Evolutionary conservation across 2,329 filamentous ascomycete genomes (phyloP).

Genomic region (Stagonosporopsis cucurbitacearum): DNA sequence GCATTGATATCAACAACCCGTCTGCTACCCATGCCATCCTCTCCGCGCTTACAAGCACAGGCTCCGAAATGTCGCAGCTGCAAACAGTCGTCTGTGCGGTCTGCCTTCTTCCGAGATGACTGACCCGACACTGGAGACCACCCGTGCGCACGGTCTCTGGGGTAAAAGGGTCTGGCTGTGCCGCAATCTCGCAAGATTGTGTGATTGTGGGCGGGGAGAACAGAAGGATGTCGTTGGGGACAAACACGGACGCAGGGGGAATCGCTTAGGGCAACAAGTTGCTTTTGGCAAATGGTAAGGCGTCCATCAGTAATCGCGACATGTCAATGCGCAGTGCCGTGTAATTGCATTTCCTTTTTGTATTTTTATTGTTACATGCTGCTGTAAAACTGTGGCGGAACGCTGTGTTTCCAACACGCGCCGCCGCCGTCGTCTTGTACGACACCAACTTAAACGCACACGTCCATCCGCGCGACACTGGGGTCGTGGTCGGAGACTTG

Average conservation of each 20-base stretch:
- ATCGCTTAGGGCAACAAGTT: not conserved
- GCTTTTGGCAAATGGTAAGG: conserved; percentile 3
- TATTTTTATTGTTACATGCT: conserved; percentile 1
- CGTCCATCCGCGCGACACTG: conserved; percentile 66
- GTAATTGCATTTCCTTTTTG: not conserved
- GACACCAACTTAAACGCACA: conserved; percentile 55
- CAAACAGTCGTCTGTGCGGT: not conserved
- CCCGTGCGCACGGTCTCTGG: conserved; percentile 12
- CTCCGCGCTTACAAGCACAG: conserved; percentile 11
- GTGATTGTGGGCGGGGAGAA: not conserved
- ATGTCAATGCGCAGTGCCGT: not conserved
- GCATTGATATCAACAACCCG: not conserved
- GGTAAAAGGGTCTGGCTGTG: conserved; percentile 11
- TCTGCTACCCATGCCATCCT: not conserved
- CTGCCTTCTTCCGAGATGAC: conserved; percentile 7
- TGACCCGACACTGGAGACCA: conserved; percentile 3
- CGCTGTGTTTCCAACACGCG: not conserved
- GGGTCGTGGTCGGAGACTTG: conserved; percentile 74
- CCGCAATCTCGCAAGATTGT: conserved; percentile 14
- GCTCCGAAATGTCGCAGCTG: not conserved
- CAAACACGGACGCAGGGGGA: conserved; percentile 9
- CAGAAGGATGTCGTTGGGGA: conserved; percentile 9
- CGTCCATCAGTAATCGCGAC: conserved; percentile 4
- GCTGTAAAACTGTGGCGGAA: conserved; percentile 3
- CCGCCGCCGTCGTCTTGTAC: not conserved